Percentiles rank a stretch among this genome's conserved stretches.
Conservation (phyloP, 768 basidiomycete genomes). For the Suillus brevipes region DNA sequence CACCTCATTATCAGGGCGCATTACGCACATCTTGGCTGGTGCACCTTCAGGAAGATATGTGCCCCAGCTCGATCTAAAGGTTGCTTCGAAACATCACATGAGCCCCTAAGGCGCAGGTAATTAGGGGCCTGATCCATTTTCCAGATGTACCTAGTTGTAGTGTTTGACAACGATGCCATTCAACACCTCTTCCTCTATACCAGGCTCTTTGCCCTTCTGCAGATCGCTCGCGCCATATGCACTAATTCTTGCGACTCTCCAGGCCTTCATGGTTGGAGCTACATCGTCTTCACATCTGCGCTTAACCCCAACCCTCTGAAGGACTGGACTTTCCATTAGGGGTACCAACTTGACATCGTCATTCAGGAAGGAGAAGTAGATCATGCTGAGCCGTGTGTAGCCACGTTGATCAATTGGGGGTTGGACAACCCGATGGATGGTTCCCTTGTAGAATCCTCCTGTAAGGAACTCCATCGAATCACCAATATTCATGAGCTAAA, state of each 20-base stretch:
- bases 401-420: constrained; percentile 56
- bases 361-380: constrained; percentile 57
- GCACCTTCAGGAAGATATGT: too few species aligned
- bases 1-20: not conserved
- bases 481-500: constrained; percentile 58
- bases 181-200: constrained; percentile 56
- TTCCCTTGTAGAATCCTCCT: constrained; percentile 59
- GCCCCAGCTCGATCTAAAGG: too few species aligned
- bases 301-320: constrained; percentile 44
- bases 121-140: not conserved
- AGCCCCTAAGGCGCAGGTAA: not conserved
- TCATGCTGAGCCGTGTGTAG: constrained; percentile 52
- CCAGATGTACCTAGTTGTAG: constrained; percentile 40
- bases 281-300: constrained; percentile 37
- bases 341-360: constrained; percentile 50
- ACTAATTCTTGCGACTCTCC: constrained; percentile 50
- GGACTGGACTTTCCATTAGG: constrained; percentile 45
- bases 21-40: not conserved
- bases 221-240: constrained; percentile 53
- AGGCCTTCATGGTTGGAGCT: constrained; percentile 53
- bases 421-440: constrained; percentile 61
- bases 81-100: not conserved
- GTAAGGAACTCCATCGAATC: constrained; percentile 62
- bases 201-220: constrained; percentile 39
- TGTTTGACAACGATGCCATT: constrained; percentile 59